phyloP scores from a whole-genome alignment of 306 rosid species.

The Acmispon strigosus region DNA sequence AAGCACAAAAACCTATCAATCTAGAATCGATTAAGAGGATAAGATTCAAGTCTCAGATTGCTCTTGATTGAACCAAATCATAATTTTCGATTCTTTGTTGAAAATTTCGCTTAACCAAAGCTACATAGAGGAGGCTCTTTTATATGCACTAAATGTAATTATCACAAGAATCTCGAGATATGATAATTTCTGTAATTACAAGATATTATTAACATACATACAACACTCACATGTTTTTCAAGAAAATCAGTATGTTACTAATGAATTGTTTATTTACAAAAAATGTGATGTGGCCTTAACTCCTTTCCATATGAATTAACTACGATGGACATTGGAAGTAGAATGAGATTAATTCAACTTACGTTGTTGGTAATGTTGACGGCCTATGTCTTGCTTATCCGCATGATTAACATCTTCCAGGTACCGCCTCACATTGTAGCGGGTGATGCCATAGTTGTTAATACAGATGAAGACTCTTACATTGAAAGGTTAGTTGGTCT shows the following conservation, averaged over 20 bases:
- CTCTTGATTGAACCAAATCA: too few relatives aligned
- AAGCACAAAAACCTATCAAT: too few relatives aligned
- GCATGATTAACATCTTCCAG: slow-evolving; percentile 30
- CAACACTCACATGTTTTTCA: background rate
- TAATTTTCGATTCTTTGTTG: too few relatives aligned
- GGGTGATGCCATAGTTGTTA: slow-evolving; percentile 74
- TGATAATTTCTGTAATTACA: background rate
- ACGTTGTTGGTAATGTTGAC: background rate
- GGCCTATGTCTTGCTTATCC: background rate
- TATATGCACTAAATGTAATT: background rate
- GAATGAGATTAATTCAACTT: slow-evolving; percentile 3
- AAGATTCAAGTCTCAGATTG: too few relatives aligned
- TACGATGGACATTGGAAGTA: background rate
- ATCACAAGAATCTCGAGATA: background rate
- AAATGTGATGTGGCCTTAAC: background rate
- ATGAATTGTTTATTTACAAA: background rate
- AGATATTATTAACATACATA: background rate
- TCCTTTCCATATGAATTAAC: slow-evolving; percentile 1
- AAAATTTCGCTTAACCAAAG: background rate
- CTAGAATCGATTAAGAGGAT: too few relatives aligned
- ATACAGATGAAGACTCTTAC: slow-evolving; percentile 67
- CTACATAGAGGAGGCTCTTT: background rate
- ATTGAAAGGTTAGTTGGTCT: slow-evolving; percentile 61
- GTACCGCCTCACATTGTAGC: slow-evolving; percentile 67
- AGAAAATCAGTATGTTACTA: background rate